Evolutionary conservation across 2,329 filamentous ascomycete species (phyloP), one percentile per base, ranked within the genome.

Genomic region (Thermothelomyces thermophilus): DNA sequence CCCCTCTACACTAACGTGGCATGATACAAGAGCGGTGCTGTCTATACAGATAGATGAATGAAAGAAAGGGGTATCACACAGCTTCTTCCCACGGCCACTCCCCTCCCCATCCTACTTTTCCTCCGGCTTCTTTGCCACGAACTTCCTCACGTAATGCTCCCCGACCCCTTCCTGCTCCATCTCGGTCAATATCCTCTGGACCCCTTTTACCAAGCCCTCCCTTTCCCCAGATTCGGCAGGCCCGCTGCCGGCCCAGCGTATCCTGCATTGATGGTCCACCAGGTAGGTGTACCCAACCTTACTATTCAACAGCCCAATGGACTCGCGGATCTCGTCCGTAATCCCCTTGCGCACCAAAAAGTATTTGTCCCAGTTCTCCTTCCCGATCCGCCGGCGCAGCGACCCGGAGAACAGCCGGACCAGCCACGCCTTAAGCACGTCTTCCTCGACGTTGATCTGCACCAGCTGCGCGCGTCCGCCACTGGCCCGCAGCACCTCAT

Each of bases 251-350:
- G 91, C 93, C 93, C 93, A 98, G 50, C 93, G 80, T 59, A 98
- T 94, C 69, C 83, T 86, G 66, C 90, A 95, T 56, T 90, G 76
- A 55, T 83, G 75, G 66, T 98, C 93, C 51, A 98, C 75, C 41
- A 98, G 75, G 68, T 95, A 98, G 4, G 90, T 85, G 70, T 96
- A 97, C 33, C 90, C 91, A 30, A 96, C 91, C 68, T 90, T 94
- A 58, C 82, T 83, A 69, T 98, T 98, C 64, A 95, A 71, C 64
- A 95, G 59, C 10, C 82, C 83, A 54, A 86, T 80, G 34, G 70
- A 73, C 66, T 84, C 81, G 46, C 76, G 73, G 48, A 84, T 79
- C 48, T 81, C 73, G 46, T 82, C 76, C 0, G 77, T 76, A 46
- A 85, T 63, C 34, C 79, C 80, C 53, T 69, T 73, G 45, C 71